Base-by-base conservation (phyloP, 106 monocot species). In the Allium cepa region DNA sequence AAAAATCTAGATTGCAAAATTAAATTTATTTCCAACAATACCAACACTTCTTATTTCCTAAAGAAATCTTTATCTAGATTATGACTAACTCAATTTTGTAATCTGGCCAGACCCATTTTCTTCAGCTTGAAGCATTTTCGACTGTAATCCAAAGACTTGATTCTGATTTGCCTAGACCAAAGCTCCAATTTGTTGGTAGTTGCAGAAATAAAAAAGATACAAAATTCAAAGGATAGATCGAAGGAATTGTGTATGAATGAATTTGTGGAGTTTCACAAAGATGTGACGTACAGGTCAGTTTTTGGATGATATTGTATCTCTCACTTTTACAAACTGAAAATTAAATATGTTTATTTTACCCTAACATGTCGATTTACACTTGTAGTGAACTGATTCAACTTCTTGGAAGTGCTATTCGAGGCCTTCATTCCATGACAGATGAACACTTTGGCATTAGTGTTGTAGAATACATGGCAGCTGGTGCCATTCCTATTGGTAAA, bases 381-480 rank as follows among this genome's bases (percentile, higher is more conserved):
- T 66, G n/a, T 75, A 97, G 97, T 56, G 89, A 92, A 61, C 76
- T 97, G 67, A 80, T 92, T 45, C 78, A 82, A 45, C 92, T 97
- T 68, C 73, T 97, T n/a, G 92, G 92, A 60, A 72, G 80, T 73
- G 92, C 97, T 60, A 49, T 87, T 65, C 84, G 71, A 8, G 92
- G 97, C 55, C 87, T 97, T 71, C 97, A 97, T 74, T 92, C n/a
- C 8, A 92, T 97, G 92, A 75, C 75, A 62, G 97, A 97, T 66
- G 97, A 97, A 63, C 97, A 97, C 72, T 97, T 97, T 78, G 97
- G 97, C 55, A 97, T 92, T 46, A 89, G 97, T 60, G 82, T 97
- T 4, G 97, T 97, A 11, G 92, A 87, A 68, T 97, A 97, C 76
- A 97, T 97, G 89, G 89, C 92, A 49, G 86, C 97, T 49, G 88